Percentiles rank a stretch among this genome's conserved stretches.
These are phyloP conservation scores for Yamadazyma akitaensis DNA, from an alignment of 805 yeast genomes.

Conservation along the genomic window DNA sequence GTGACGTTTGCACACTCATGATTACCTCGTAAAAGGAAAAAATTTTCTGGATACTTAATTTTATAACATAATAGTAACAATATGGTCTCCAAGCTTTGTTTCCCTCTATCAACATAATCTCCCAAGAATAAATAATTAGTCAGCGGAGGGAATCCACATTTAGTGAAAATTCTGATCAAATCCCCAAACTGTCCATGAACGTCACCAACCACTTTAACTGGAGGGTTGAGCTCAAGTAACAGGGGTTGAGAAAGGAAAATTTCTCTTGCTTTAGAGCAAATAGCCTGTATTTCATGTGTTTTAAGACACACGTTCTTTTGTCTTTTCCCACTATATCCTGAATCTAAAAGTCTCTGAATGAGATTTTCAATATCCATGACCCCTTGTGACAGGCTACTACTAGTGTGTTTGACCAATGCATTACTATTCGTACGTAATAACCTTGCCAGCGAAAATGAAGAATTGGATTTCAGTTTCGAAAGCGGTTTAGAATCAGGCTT, in stretches of 20 bases:
- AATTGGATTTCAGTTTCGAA: conserved; percentile 14
- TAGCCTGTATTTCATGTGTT: conserved; percentile 80
- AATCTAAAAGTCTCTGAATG: conserved; percentile 87
- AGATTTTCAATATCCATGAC: conserved; percentile 71
- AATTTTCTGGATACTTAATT: conserved; percentile 94
- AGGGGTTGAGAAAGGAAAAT: conserved; percentile 89
- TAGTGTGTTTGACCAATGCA: conserved; percentile 7
- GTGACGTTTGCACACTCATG: conserved; percentile 98
- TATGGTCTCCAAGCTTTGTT: conserved; percentile 92
- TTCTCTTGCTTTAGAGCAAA: conserved; percentile 86
- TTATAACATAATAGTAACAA: conserved; percentile 84
- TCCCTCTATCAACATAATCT: conserved; percentile 97
- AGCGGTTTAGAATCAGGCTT: conserved; percentile 11
- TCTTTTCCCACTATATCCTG: conserved; percentile 93
- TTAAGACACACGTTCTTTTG: conserved; percentile 87
- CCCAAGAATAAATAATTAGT: conserved; percentile 91
- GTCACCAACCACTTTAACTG: conserved; percentile 87
- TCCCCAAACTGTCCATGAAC: conserved; percentile 97
- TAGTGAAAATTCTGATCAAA: conserved; percentile 82
- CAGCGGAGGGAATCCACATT: conserved; percentile 96
- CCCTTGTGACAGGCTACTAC: conserved; percentile 11
- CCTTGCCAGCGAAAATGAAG: conserved; percentile 12
- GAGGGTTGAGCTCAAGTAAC: conserved; percentile 78
- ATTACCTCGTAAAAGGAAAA: conserved; percentile 88
- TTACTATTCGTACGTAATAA: conserved; percentile 11